These are phyloP conservation scores for Peronospora tabacina DNA, from an alignment of 352 stramenopile genomes.

Conservation along the genomic window DNA sequence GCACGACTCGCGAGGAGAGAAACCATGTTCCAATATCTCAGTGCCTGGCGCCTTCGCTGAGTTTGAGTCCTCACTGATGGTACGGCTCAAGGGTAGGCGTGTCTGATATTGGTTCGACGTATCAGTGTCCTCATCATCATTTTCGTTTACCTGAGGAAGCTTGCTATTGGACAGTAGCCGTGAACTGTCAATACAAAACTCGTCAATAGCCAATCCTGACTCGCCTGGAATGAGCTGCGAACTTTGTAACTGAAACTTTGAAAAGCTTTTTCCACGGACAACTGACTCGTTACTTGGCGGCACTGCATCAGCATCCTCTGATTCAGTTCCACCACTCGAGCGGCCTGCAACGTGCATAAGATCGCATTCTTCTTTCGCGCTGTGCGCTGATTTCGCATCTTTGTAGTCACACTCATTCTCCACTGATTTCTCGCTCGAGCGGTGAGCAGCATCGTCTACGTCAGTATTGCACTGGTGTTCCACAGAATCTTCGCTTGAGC, in stretches of 20 bases:
- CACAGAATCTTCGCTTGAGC: slow-evolving; percentile 8
- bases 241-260: slow-evolving; percentile 15
- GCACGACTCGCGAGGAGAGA: slow-evolving; percentile 20
- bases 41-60: slow-evolving; percentile 16
- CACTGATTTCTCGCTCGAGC: slow-evolving; percentile 3
- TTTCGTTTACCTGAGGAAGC: slow-evolving; percentile 16
- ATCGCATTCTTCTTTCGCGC: slow-evolving; percentile 10
- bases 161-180: slow-evolving; percentile 8
- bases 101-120: slow-evolving; percentile 13
- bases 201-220: slow-evolving; percentile 17
- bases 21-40: slow-evolving; percentile 18
- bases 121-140: slow-evolving; percentile 10
- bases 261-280: slow-evolving; percentile 5
- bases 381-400: not conserved
- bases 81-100: slow-evolving; percentile 13
- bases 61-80: slow-evolving; percentile 14
- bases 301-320: slow-evolving; percentile 7
- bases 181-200: slow-evolving; percentile 21
- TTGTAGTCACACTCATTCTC: not conserved
- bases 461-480: not conserved
- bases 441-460: not conserved
- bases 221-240: slow-evolving; percentile 25
- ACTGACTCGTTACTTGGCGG: slow-evolving; percentile 11
- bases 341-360: not conserved
- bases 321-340: slow-evolving; percentile 12